Evolutionary conservation across 2,329 filamentous ascomycete species (phyloP), one percentile per base, ranked within the genome.

Genomic region (Biscogniauxia mediterranea): DNA sequence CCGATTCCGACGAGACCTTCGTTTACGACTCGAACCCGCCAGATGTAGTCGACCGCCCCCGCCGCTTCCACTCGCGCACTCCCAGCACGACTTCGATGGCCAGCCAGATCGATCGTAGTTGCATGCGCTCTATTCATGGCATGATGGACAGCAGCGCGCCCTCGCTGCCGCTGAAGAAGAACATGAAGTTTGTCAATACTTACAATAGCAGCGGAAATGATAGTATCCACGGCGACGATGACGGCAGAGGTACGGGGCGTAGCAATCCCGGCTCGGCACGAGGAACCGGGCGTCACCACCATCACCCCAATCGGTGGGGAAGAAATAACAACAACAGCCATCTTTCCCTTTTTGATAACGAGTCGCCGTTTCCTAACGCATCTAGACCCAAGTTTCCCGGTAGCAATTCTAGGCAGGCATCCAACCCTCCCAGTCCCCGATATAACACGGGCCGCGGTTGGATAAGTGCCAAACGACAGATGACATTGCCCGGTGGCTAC

Each of bases 1-100:
- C 94, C 6, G 95, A 99, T 75, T 98, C 94, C 1, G 95, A 97
- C 71, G 95, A 98, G 77, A 98, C 95, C 0, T 99, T 98, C 76
- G 95, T 99, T 17, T 99, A 99, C 78, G 95, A 99, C 76, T 98
- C 95, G 25, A 99, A 99, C 71, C 95, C 94, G 9, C 91, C 92
- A 56, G 87, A 90, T 66, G 76, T 73, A 55, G 81, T 79, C 55
- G 85, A 88, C 58, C 81, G 86, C 50, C 85, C 85, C n/a, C 85
- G 87, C 65, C 86, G 93, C 63, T 92, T 94, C 75, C 94, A 98
- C 77, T 98, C 94, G 20, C 87, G 95, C 64, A 99, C 95, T 1
- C 95, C 95, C 6, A 98, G 93, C 76, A 91, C 93, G 52, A 96
- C 94, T 3, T 98, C 94, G 5, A 88, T 89, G 84, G 83, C 76